Evolutionary conservation across 768 basidiomycete species (phyloP).

Genomic region (Tulasnella sp.): DNA sequence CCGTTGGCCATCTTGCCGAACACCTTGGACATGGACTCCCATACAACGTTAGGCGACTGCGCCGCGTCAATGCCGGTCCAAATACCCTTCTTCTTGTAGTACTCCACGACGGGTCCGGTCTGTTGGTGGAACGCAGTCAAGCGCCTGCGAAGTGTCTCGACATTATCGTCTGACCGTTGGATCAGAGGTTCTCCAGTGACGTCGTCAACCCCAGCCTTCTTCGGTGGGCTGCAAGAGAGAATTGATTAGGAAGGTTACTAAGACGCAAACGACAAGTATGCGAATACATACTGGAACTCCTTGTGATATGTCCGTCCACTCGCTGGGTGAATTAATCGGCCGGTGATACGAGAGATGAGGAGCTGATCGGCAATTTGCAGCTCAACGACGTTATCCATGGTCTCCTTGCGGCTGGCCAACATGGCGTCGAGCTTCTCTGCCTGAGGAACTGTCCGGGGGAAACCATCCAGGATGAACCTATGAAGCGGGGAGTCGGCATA

Average conservation of each 20-base stretch:
- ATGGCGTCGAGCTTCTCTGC: constrained; percentile 92
- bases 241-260: neutral
- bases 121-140: constrained; percentile 82
- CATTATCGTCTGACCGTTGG: constrained; percentile 96
- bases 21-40: constrained; percentile 65
- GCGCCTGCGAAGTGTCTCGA: constrained; percentile 86
- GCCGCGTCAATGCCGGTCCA: constrained; percentile 91
- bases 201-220: constrained; percentile 91
- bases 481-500: neutral
- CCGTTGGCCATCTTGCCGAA: constrained; percentile 34
- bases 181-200: constrained; percentile 90
- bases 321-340: constrained; percentile 81
- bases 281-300: constrained; percentile 77
- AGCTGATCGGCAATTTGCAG: constrained; percentile 88
- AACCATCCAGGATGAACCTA: constrained; percentile 98
- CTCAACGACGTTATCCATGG: constrained; percentile 85
- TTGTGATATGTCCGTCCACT: constrained; percentile 90
- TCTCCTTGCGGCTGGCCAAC: constrained; percentile 73
- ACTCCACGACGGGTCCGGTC: constrained; percentile 91
- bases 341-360: constrained; percentile 95
- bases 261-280: no score
- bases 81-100: constrained; percentile 85
- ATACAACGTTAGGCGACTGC: constrained; percentile 84
- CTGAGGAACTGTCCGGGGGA: constrained; percentile 94
- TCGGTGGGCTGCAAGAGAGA: constrained; percentile 64